Percentiles rank a stretch among this genome's conserved stretches.
Conservation (phyloP, 2,329 filamentous ascomycete species). For the Penicillium oxalicum region DNA sequence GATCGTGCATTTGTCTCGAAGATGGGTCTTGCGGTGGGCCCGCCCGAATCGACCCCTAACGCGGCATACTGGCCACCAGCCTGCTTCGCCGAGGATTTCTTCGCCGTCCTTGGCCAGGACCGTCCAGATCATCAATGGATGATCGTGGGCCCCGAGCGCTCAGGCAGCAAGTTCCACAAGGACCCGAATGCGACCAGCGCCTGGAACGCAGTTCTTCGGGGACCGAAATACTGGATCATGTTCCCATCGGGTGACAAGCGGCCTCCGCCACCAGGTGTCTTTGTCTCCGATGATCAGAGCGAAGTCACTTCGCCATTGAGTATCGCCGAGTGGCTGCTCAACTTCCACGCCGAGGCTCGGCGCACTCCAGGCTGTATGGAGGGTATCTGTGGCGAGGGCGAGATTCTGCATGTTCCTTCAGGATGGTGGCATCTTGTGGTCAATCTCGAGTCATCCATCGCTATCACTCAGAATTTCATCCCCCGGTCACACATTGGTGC, state of each 20-base stretch:
- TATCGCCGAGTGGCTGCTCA: constrained; percentile 93
- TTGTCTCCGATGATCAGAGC: constrained; percentile 79
- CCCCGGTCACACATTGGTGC: constrained; percentile 66
- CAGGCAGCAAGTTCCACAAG: constrained; percentile 93
- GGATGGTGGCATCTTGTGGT: constrained; percentile 98
- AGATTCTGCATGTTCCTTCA: constrained; percentile 85
- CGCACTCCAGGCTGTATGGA: constrained; percentile 71
- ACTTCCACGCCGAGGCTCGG: constrained; percentile 80
- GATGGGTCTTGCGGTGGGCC: constrained; percentile 63
- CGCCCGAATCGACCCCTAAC: constrained; percentile 33
- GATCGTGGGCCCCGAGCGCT: constrained; percentile 79
- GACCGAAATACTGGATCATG: constrained; percentile 98
- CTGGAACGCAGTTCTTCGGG: constrained; percentile 89
- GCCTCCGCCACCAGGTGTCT: constrained; percentile 77
- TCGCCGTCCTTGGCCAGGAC: constrained; percentile 68
- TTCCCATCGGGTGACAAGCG: constrained; percentile 65
- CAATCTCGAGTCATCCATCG: constrained; percentile 77
- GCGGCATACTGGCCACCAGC: constrained; percentile 70
- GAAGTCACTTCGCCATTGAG: constrained; percentile 91
- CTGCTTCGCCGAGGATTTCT: constrained; percentile 83
- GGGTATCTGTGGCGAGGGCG: constrained; percentile 75
- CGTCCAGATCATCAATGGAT: constrained; percentile 88
- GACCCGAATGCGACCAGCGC: constrained; percentile 65
- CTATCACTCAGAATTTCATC: constrained; percentile 93
- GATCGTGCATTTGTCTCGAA: constrained; percentile 82